These are phyloP conservation scores for Leishmania aethiopica DNA, from an alignment of 208 protist genomes.

Conservation along the genomic window DNA sequence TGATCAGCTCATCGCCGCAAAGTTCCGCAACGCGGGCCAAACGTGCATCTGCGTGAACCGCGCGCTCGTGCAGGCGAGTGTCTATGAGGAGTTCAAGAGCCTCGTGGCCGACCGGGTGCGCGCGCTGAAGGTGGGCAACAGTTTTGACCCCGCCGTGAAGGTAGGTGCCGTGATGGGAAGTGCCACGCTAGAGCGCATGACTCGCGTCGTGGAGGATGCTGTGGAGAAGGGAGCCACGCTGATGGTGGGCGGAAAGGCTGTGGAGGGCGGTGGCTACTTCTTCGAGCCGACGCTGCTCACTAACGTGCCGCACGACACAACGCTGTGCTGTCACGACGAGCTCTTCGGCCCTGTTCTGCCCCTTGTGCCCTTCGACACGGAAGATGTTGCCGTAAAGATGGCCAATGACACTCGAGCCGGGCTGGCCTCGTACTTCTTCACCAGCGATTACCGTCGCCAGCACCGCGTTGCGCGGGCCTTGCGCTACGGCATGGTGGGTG, in stretches of 20 bases:
- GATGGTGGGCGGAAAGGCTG: constrained; percentile 54
- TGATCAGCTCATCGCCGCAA: constrained; percentile 59
- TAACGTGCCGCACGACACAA: constrained; percentile 56
- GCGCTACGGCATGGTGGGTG: constrained; percentile 85
- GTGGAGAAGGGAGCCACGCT: constrained; percentile 70
- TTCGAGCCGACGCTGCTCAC: constrained; percentile 87
- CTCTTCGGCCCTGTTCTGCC: constrained; percentile 92
- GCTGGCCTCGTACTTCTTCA: constrained; percentile 83
- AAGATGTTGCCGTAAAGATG: constrained; percentile 68
- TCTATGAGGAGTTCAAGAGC: constrained; percentile 67
- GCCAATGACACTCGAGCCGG: constrained; percentile 84
- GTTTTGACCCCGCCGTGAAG: constrained; percentile 41
- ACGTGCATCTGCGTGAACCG: constrained; percentile 90
- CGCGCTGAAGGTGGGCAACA: constrained; percentile 74
- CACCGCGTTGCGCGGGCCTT: constrained; percentile 60
- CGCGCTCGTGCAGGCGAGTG: constrained; percentile 67
- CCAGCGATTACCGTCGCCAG: constrained; percentile 72
- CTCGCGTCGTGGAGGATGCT: constrained; percentile 62
- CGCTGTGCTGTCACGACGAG: constrained; percentile 79
- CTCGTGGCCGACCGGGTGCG: constrained; percentile 47
- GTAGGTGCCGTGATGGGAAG: constrained; percentile 80
- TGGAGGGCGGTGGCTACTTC: constrained; percentile 65
- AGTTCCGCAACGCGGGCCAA: constrained; percentile 90
- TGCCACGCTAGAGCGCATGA: constrained; percentile 42
- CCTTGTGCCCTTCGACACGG: constrained; percentile 69